Evolutionary conservation across 2,329 filamentous ascomycete species (phyloP).

Genomic region (Trichoderma afroharzianum): DNA sequence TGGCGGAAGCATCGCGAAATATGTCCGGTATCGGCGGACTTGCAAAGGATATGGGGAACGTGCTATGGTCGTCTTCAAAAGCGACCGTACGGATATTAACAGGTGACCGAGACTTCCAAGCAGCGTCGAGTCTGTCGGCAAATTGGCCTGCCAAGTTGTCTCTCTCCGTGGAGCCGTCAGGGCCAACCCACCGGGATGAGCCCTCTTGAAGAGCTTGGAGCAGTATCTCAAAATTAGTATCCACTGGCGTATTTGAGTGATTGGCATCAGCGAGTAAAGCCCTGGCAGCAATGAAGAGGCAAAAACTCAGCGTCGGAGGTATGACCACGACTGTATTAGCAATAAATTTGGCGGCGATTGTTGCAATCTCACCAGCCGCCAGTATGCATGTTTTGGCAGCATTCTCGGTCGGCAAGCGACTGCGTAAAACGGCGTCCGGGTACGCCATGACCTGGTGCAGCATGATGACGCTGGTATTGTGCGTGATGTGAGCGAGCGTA

Average conservation of each 20-base stretch:
- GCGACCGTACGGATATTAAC: slow-evolving; percentile 17
- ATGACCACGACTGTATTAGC: slow-evolving; percentile 7
- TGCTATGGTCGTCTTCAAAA: slow-evolving; percentile 10
- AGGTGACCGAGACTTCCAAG: slow-evolving; percentile 13
- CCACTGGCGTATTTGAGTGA: slow-evolving; percentile 7
- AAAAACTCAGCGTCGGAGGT: slow-evolving; percentile 8
- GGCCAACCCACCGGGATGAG: slow-evolving; percentile 7
- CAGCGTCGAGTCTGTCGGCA: slow-evolving; percentile 12
- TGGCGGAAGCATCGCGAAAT: slow-evolving; percentile 7
- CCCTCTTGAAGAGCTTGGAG: slow-evolving; percentile 8
- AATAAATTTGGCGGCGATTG: slow-evolving; percentile 17
- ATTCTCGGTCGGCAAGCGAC: slow-evolving; percentile 14
- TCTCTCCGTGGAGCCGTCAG: not conserved
- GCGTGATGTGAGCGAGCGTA: slow-evolving; percentile 26
- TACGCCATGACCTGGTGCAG: slow-evolving; percentile 25
- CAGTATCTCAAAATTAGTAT: slow-evolving; percentile 11
- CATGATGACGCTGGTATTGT: slow-evolving; percentile 26
- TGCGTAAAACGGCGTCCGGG: slow-evolving; percentile 14
- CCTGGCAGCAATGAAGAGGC: slow-evolving; percentile 17
- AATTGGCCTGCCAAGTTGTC: slow-evolving; percentile 18
- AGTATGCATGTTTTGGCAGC: slow-evolving; percentile 15
- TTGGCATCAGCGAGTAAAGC: slow-evolving; percentile 17
- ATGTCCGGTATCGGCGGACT: slow-evolving; percentile 18
- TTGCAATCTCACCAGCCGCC: slow-evolving; percentile 16
- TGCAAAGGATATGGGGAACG: slow-evolving; percentile 10